Percentiles rank a stretch among this genome's conserved stretches.
Evolutionary conservation across 2,329 filamentous ascomycete genomes (phyloP).

Genomic region (Blastomyces percursus): DNA sequence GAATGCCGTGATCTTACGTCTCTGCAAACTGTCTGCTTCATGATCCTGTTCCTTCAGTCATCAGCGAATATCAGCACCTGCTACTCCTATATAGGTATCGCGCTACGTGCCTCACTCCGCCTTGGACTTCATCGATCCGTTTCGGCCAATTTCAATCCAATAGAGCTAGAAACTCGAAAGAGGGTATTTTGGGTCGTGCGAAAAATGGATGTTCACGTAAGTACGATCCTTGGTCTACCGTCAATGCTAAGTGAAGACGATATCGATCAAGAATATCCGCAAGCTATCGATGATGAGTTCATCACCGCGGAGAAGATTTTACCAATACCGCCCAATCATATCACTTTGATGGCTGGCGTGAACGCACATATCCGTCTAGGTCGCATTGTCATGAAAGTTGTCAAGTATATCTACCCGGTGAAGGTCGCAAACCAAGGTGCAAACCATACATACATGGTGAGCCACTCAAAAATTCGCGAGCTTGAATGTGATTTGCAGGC

Average conservation of each 20-base stretch:
- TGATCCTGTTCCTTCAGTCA: constrained; percentile 70
- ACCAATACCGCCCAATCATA: constrained; percentile 44
- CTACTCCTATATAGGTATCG: constrained; percentile 70
- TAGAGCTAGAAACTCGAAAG: constrained; percentile 62
- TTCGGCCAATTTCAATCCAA: constrained; percentile 55
- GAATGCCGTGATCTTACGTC: constrained; percentile 62
- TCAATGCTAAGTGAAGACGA: constrained; percentile 41
- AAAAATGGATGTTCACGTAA: constrained; percentile 43
- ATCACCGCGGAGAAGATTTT: constrained; percentile 37
- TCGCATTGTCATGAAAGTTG: constrained; percentile 49
- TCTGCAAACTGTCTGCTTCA: constrained; percentile 64
- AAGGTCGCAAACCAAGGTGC: constrained; percentile 38
- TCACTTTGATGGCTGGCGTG: constrained; percentile 48
- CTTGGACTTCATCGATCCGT: constrained; percentile 69
- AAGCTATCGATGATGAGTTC: constrained; percentile 38
- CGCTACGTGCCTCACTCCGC: constrained; percentile 61
- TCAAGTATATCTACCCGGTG: constrained; percentile 53
- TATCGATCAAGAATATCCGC: constrained; percentile 40
- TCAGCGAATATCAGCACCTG: constrained; percentile 69
- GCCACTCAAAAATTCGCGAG: constrained; percentile 53
- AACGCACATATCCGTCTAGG: constrained; percentile 51
- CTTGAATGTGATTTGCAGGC: constrained; percentile 52
- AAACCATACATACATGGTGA: constrained; percentile 51
- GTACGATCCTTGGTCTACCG: constrained; percentile 39
- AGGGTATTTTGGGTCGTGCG: constrained; percentile 47